A percentile compares a stretch with the other conserved stretches of the same genome.
Conservation (phyloP, 1,284 basidiomycete species). For the Pascua guehoae region DNA sequence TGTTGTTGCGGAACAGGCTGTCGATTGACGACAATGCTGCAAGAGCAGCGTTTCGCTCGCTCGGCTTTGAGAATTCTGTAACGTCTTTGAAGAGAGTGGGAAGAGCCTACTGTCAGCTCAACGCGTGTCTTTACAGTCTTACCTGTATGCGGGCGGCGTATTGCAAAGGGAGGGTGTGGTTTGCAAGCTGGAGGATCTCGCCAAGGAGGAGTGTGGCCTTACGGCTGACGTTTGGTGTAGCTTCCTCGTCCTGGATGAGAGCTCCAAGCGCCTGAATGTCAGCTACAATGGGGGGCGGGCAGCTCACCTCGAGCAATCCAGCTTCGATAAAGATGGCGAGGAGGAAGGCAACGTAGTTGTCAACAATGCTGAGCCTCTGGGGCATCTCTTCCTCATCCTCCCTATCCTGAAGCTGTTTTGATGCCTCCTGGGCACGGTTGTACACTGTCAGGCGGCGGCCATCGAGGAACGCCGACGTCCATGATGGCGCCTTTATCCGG, state of each 20-base stretch:
- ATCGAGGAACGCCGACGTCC: conserved; percentile 85
- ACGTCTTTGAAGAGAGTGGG: conserved; percentile 82
- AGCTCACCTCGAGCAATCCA: conserved; percentile 77
- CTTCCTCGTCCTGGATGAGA: conserved; percentile 69
- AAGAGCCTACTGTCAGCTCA: conserved; percentile 59
- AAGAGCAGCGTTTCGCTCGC: conserved; percentile 69
- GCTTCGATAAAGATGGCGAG: conserved; percentile 81
- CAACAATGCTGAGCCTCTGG: conserved; percentile 73
- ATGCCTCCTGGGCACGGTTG: conserved; percentile 37
- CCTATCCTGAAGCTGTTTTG: conserved; percentile 32
- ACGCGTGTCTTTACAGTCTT: conserved; percentile 13
- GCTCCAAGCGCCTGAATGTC: conserved; percentile 66
- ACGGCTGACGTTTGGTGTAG: conserved; percentile 59
- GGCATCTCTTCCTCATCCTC: conserved; percentile 50
- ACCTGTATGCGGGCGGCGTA: conserved; percentile 81
- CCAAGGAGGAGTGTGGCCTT: conserved; percentile 92
- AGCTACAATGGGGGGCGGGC: too few relatives aligned
- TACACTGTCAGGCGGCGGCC: conserved; percentile 70
- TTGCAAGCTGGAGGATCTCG: conserved; percentile 83
- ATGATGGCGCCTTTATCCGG: conserved; percentile 81
- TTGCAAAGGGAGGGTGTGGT: conserved; percentile 77
- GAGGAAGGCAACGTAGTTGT: conserved; percentile 90
- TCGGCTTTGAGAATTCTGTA: conserved; percentile 64
- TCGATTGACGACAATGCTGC: conserved; percentile 84
- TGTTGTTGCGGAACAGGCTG: conserved; percentile 79